A percentile compares a stretch with the other conserved stretches of the same genome.
These are phyloP conservation scores for Saccharomycopsis oosterbeekiorum DNA, from an alignment of 805 yeast genomes.

Conservation along the genomic window DNA sequence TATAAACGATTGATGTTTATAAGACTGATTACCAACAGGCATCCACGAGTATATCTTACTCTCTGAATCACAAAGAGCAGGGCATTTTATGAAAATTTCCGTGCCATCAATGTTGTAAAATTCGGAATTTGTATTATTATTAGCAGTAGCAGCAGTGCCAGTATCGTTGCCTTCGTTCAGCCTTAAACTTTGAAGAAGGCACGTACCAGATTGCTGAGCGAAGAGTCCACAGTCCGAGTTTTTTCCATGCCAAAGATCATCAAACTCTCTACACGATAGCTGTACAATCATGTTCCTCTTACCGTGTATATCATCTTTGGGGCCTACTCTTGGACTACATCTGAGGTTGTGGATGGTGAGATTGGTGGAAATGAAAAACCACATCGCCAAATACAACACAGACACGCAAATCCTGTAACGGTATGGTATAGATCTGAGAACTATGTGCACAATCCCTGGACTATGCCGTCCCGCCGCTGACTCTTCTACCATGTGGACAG, in stretches of 20 bases:
- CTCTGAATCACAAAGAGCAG: slow-evolving; percentile 75
- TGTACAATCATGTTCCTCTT: slow-evolving; percentile 23
- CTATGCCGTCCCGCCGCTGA: neutral
- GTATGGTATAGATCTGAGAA: neutral
- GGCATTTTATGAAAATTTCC: slow-evolving; percentile 61
- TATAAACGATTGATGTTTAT: slow-evolving; percentile 61
- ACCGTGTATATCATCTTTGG: no score
- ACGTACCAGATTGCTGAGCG: slow-evolving; percentile 36
- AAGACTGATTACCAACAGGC: slow-evolving; percentile 58
- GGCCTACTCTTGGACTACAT: neutral
- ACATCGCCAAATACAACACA: slow-evolving; percentile 2
- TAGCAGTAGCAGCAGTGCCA: no score
- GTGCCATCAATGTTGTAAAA: slow-evolving; percentile 1
- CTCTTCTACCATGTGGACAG: no score
- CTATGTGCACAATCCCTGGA: neutral
- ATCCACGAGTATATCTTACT: slow-evolving; percentile 67
- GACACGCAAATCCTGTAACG: neutral
- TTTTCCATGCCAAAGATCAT: slow-evolving; percentile 62
- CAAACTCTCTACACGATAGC: slow-evolving; percentile 36
- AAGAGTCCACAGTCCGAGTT: slow-evolving; percentile 67
- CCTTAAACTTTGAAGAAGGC: slow-evolving; percentile 26
- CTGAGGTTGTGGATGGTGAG: neutral
- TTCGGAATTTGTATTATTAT: neutral
- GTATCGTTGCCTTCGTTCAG: neutral
- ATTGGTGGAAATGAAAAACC: neutral